These are phyloP conservation scores for Lentinula novae-zelandiae DNA, from an alignment of 1,284 basidiomycete species.

Conservation along the genomic window DNA sequence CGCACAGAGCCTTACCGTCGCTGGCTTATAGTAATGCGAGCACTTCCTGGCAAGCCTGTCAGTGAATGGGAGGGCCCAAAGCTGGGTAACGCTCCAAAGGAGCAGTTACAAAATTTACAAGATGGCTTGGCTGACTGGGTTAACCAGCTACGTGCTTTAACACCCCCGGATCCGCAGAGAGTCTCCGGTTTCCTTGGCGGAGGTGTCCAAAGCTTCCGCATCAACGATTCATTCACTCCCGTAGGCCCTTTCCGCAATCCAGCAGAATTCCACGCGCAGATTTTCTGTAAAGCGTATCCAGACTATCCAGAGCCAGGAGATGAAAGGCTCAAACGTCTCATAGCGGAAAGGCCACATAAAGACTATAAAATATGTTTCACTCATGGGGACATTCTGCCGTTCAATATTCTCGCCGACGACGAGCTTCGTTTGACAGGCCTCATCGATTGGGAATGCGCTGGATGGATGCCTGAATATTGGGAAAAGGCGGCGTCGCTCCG, in stretches of 20 bases:
- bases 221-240: not conserved
- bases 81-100: not conserved
- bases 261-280: conserved; percentile 2
- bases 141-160: not conserved
- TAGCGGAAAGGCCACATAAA: conserved; percentile 7
- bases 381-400: conserved; percentile 11
- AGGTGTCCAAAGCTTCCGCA: conserved; percentile 4
- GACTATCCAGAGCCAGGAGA: not conserved
- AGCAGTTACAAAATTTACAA: too few relatives aligned
- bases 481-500: conserved; percentile 1
- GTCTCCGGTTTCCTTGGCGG: conserved; percentile 13
- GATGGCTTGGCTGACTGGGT: not conserved
- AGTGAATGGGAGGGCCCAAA: too few relatives aligned
- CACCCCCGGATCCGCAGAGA: not conserved
- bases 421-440: conserved; percentile 8
- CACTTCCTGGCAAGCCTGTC: not conserved
- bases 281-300: not conserved
- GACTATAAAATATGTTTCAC: conserved; percentile 10
- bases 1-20: not conserved
- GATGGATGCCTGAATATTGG: conserved; percentile 16
- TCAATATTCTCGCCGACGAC: conserved; percentile 13
- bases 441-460: conserved; percentile 15
- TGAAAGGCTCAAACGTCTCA: not conserved
- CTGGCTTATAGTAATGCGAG: not conserved
- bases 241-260: not conserved